Conservation (phyloP, 2,329 filamentous ascomycete genomes). For the Fonsecaea pedrosoi region DNA sequence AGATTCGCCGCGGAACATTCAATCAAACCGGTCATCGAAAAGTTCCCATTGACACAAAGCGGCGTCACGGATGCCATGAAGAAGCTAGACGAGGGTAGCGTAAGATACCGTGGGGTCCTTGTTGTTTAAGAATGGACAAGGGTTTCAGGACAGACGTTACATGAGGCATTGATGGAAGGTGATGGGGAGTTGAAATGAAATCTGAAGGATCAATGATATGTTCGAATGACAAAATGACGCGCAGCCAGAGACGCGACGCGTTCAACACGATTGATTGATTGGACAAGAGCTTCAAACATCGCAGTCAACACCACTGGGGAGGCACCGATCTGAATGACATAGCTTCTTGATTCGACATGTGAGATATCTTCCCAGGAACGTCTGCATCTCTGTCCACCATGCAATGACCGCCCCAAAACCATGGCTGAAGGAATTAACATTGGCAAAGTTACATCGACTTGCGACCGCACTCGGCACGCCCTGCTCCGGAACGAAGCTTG, state of each 20-base stretch:
- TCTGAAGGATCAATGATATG: background rate
- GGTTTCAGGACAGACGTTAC: background rate
- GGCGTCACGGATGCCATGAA: constrained; percentile 57
- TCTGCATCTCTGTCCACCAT: background rate
- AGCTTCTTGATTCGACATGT: background rate
- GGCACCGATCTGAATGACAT: too few species aligned
- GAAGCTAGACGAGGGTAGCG: constrained; percentile 56
- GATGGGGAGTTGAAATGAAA: background rate
- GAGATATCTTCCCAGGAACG: background rate
- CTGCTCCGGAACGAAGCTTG: constrained; percentile 65
- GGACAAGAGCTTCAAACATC: too few species aligned
- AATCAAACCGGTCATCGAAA: constrained; percentile 71
- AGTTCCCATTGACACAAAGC: constrained; percentile 63
- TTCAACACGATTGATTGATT: background rate
- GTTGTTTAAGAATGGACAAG: constrained; percentile 3
- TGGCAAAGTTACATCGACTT: constrained; percentile 63
- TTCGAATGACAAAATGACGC: background rate
- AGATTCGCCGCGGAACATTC: constrained; percentile 67
- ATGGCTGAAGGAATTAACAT: constrained; percentile 56
- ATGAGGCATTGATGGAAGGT: background rate
- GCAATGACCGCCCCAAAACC: constrained; percentile 9
- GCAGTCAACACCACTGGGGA: too few species aligned
- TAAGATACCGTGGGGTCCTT: constrained; percentile 48
- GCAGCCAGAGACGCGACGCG: background rate
- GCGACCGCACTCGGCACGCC: constrained; percentile 67